Evolutionary conservation across 805 yeast species (phyloP).

Genomic region (Kodamaea fukazawae): DNA sequence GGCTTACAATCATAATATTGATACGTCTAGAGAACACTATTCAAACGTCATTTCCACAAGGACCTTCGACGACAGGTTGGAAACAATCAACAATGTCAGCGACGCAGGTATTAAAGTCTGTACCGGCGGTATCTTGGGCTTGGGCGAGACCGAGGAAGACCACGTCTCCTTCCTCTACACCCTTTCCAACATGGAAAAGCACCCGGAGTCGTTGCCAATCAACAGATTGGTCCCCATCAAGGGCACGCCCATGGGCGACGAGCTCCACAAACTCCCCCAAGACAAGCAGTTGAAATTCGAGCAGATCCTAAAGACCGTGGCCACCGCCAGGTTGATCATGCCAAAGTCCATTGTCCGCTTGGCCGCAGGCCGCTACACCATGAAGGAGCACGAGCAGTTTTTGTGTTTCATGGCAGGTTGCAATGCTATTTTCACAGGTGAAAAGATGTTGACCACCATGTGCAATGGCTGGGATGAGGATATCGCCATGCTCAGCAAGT

Average conservation of each 20-base stretch:
- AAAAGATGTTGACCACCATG: conserved; percentile 77
- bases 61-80: conserved; percentile 65
- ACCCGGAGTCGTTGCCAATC: conserved; percentile 81
- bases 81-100: conserved; percentile 63
- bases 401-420: conserved; percentile 76
- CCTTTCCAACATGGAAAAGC: conserved; percentile 62
- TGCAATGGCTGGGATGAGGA: conserved; percentile 86
- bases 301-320: conserved; percentile 62
- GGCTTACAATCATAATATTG: conserved; percentile 57
- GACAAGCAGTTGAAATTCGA: conserved; percentile 53
- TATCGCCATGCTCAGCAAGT: conserved; percentile 58
- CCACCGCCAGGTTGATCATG: conserved; percentile 75
- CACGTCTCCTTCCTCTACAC: conserved; percentile 68
- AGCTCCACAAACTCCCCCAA: conserved; percentile 37
- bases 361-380: conserved; percentile 80
- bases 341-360: conserved; percentile 67
- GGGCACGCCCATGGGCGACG: conserved; percentile 73
- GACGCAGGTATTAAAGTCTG: conserved; percentile 61
- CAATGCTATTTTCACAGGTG: conserved; percentile 80
- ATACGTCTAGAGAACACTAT: conserved; percentile 49
- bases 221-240: conserved; percentile 74
- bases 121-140: conserved; percentile 77
- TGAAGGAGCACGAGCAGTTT: conserved; percentile 74
- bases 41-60: conserved; percentile 46
- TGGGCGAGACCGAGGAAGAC: conserved; percentile 72